phyloP scores from a whole-genome alignment of 2,329 filamentous ascomycete species.

The Fusarium nanum region DNA sequence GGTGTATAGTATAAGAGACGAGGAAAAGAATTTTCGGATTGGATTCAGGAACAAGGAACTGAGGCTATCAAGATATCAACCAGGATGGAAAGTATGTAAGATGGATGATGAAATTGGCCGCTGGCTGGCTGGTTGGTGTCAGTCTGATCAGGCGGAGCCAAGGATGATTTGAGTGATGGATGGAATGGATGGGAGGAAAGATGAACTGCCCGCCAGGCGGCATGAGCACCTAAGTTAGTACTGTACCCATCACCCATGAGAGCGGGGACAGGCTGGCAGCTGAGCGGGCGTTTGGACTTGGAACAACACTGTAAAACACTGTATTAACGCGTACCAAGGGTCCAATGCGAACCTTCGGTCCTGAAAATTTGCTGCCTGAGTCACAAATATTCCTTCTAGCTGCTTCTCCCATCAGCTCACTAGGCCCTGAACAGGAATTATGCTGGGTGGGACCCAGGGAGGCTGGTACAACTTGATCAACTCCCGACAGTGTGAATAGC shows the following conservation, averaged over 20 bases:
- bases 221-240: background rate
- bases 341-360: conserved; percentile 14
- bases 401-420: conserved; percentile 38
- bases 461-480: conserved; percentile 14
- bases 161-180: conserved; percentile 15
- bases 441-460: conserved; percentile 22
- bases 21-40: conserved; percentile 36
- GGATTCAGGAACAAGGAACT: conserved; percentile 25
- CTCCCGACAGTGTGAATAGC: conserved; percentile 35
- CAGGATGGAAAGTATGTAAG: conserved; percentile 34
- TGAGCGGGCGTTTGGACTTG: conserved; percentile 20
- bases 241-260: background rate
- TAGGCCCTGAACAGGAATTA: conserved; percentile 21
- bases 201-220: background rate
- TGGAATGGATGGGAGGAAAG: background rate
- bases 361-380: conserved; percentile 52
- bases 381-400: conserved; percentile 50
- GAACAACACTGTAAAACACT: conserved; percentile 19
- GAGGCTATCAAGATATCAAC: conserved; percentile 19
- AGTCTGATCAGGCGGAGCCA: conserved; percentile 38
- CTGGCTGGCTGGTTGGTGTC: conserved; percentile 20
- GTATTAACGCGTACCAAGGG: conserved; percentile 15
- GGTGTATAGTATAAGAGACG: conserved; percentile 5
- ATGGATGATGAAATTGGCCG: conserved; percentile 44
- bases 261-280: conserved; percentile 19